Base-by-base conservation (phyloP, 176 grass and related monocot genomes). In the Eleusine coracana region DNA sequence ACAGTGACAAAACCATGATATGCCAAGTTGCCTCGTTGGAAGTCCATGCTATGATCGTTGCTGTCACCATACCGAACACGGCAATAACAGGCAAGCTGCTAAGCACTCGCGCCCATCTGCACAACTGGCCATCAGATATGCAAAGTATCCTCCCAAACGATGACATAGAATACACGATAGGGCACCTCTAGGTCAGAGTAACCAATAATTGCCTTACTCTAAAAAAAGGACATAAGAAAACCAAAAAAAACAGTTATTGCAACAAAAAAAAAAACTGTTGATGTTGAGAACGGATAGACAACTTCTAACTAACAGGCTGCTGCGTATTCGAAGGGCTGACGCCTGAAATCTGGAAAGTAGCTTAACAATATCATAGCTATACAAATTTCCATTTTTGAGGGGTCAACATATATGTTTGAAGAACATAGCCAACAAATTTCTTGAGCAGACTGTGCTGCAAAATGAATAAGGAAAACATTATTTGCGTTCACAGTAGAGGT, bases 11-110 rank as follows among this genome's bases (percentile, higher is more conserved):
- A 83, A 10, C 25, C 25, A 83, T 48, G 68, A 78, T 73, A 55
- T n/a, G 23, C 36, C 56, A 54, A 59, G 25, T 39, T 58, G 14
- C 38, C 48, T 29, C 38, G 68, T 79, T 80, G 79, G 27, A 78
- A 69, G 28, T 70, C n/a, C 60, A 79, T 16, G 74, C 18, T 15
- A 11, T 15, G 18, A n/a, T n/a, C 31, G 16, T 85, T 31, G 48
- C 14, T 44, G 10, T 70, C 82, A 61, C 49, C 49, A 2, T 84
- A 51, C 51, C 40, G 70, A 59, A 51, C 69, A 79, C 67, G 38
- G 39, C 69, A 84, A 11, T 54, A 54, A 68, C 64, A 40, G 73
- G 34, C 34, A 70, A 64, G 39, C 63, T 18, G 70, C 48, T 75
- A 68, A 62, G 20, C 49, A 60, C 29, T 52, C 39, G 14, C 39